phyloP scores from a whole-genome alignment of 495 filamentous ascomycete species.

The Penicillium herquei region DNA sequence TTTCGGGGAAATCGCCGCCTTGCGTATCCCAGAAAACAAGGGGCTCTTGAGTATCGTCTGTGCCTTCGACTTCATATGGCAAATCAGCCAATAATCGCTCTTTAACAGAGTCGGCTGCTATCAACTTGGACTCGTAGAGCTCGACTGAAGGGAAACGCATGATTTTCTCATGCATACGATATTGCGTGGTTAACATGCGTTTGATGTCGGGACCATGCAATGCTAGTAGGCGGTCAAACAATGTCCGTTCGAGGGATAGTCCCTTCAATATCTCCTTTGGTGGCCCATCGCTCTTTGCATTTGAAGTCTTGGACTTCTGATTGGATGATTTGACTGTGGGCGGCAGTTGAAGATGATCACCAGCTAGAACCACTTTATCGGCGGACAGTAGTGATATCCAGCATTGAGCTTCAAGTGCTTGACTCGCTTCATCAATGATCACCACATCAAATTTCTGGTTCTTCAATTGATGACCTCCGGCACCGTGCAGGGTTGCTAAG shows the following conservation, averaged over 20 bases:
- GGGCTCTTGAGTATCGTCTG: constrained; percentile 84
- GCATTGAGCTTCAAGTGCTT: constrained; percentile 94
- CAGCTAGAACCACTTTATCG: constrained; percentile 84
- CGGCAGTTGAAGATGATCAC: constrained; percentile 91
- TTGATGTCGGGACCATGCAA: constrained; percentile 85
- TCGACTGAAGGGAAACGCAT: constrained; percentile 91
- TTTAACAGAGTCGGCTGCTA: constrained; percentile 76
- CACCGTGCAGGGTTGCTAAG: constrained; percentile 88
- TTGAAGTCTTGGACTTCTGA: constrained; percentile 18
- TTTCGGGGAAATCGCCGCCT: constrained; percentile 82
- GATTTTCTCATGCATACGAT: constrained; percentile 95
- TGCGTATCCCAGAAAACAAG: constrained; percentile 96
- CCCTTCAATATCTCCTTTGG: constrained; percentile 29
- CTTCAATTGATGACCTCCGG: constrained; percentile 80
- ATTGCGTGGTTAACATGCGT: constrained; percentile 94
- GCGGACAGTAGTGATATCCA: constrained; percentile 89
- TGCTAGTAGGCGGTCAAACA: constrained; percentile 84
- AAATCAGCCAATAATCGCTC: constrained; percentile 71
- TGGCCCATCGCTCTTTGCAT: constrained; percentile 18
- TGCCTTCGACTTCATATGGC: constrained; percentile 73
- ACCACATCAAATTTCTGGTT: constrained; percentile 88
- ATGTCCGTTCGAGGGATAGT: constrained; percentile 73
- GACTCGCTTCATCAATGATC: constrained; percentile 92
- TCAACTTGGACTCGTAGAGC: constrained; percentile 77
- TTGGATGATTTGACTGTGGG: constrained; percentile 81